Conservation (phyloP, 306 rosid genomes). For the Astragalus membranaceus region DNA sequence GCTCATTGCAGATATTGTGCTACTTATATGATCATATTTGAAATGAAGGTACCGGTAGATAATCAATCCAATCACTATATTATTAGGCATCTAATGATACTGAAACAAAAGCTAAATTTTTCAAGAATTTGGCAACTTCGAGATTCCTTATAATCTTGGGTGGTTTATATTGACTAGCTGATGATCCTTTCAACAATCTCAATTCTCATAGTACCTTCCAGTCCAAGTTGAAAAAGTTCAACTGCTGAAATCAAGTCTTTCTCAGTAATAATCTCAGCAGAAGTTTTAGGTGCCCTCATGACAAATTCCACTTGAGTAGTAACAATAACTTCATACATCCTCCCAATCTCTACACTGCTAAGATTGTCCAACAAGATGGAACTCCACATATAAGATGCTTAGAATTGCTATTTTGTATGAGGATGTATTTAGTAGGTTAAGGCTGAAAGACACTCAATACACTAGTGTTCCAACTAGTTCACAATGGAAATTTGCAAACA, state of each 20-base stretch:
- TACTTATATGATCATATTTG: too few relatives aligned
- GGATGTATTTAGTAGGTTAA: too few relatives aligned
- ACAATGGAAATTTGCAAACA: too few relatives aligned
- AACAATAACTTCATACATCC: conserved; percentile 64
- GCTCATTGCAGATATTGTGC: too few relatives aligned
- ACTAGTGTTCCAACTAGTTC: too few relatives aligned
- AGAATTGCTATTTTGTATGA: too few relatives aligned
- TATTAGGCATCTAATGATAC: too few relatives aligned
- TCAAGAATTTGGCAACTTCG: conserved; percentile 33
- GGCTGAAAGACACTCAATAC: too few relatives aligned
- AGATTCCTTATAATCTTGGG: conserved; percentile 54
- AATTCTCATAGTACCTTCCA: conserved; percentile 23
- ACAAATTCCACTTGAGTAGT: conserved; percentile 54
- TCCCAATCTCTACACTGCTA: conserved; percentile 46
- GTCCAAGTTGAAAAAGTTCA: conserved; percentile 31
- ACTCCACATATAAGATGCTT: too few relatives aligned
- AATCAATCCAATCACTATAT: too few relatives aligned
- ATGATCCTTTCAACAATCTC: conserved; percentile 51
- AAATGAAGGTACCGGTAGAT: too few relatives aligned
- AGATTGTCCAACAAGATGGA: too few relatives aligned
- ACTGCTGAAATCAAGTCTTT: conserved; percentile 44
- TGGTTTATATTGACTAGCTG: conserved; percentile 63
- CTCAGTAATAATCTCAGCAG: conserved; percentile 47
- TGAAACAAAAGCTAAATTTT: conserved; percentile 19
- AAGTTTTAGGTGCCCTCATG: conserved; percentile 55